Percentiles rank a stretch among this genome's conserved stretches.
Evolutionary conservation across 1,139 yeast genomes (phyloP).

Genomic region (Pichia sp.): DNA sequence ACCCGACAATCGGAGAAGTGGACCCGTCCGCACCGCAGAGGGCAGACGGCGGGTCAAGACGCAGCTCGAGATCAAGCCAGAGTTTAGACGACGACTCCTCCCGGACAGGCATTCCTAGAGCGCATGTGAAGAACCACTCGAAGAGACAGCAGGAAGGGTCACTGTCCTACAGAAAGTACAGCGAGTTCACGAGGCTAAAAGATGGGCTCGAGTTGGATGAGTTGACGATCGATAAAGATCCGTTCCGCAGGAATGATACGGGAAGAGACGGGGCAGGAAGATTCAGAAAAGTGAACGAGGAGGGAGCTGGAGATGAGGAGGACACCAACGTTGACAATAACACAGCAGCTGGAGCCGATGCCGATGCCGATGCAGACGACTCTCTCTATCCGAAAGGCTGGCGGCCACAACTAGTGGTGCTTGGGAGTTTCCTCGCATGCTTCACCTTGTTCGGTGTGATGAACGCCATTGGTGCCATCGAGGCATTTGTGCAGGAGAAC

Average conservation of each 20-base stretch:
- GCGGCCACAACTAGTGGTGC: constrained; percentile 37
- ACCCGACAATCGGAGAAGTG: constrained; percentile 18
- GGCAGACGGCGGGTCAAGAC: background rate
- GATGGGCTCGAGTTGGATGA: background rate
- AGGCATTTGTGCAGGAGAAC: constrained; percentile 54
- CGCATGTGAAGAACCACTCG: background rate
- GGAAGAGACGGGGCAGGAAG: background rate
- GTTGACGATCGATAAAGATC: background rate
- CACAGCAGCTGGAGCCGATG: background rate
- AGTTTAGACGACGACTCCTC: background rate
- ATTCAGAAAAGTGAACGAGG: background rate
- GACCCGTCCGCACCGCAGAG: constrained; percentile 15
- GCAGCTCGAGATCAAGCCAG: background rate
- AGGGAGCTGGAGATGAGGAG: background rate
- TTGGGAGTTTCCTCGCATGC: constrained; percentile 63
- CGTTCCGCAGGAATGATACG: background rate
- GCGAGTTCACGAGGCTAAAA: background rate
- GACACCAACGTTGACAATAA: constrained; percentile 5
- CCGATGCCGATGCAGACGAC: constrained; percentile 5
- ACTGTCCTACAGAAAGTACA: background rate
- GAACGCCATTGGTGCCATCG: constrained; percentile 63
- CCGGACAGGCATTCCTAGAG: background rate
- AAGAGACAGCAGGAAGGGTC: background rate
- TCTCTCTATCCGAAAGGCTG: constrained; percentile 28
- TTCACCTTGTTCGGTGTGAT: constrained; percentile 59